Percentiles rank a stretch among this genome's conserved stretches.
phyloP scores from a whole-genome alignment of 345 rosid species.

The Euphorbia pulcherrima region DNA sequence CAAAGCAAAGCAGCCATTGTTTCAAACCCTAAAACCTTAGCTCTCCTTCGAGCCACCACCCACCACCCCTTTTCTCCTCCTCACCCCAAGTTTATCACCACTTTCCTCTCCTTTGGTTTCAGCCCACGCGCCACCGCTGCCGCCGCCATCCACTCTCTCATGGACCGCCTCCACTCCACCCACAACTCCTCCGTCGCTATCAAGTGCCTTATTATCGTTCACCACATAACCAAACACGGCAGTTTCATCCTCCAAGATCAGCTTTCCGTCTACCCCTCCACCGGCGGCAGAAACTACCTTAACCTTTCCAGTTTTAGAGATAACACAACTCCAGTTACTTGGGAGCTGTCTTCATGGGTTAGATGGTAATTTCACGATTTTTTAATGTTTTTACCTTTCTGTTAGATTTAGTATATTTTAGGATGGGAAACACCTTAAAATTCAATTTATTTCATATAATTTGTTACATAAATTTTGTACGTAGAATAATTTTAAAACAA shows the following conservation, averaged over 20 bases:
- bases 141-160: slow-evolving; percentile 56
- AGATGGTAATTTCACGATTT: slow-evolving; percentile 60
- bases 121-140: slow-evolving; percentile 75
- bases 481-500: too few relatives aligned
- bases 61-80: slow-evolving; percentile 66
- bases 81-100: slow-evolving; percentile 41
- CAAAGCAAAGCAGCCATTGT: slow-evolving; percentile 70
- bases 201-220: slow-evolving; percentile 68
- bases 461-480: too few relatives aligned
- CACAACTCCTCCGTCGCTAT: slow-evolving; percentile 65
- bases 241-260: slow-evolving; percentile 86
- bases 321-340: slow-evolving; percentile 40
- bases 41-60: slow-evolving; percentile 75
- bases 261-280: slow-evolving; percentile 66
- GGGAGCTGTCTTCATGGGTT: slow-evolving; percentile 88
- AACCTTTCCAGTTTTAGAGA: slow-evolving; percentile 80
- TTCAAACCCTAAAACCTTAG: slow-evolving; percentile 38
- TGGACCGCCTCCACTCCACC: slow-evolving; percentile 87
- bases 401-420: too few relatives aligned
- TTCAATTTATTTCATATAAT: too few relatives aligned
- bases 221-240: slow-evolving; percentile 60
- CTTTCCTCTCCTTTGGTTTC: slow-evolving; percentile 60
- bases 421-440: too few relatives aligned
- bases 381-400: neutral
- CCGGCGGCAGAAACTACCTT: slow-evolving; percentile 82